Base-by-base conservation (phyloP, 192 early-diverging fungal genomes). In the Umbelopsis sp. region DNA sequence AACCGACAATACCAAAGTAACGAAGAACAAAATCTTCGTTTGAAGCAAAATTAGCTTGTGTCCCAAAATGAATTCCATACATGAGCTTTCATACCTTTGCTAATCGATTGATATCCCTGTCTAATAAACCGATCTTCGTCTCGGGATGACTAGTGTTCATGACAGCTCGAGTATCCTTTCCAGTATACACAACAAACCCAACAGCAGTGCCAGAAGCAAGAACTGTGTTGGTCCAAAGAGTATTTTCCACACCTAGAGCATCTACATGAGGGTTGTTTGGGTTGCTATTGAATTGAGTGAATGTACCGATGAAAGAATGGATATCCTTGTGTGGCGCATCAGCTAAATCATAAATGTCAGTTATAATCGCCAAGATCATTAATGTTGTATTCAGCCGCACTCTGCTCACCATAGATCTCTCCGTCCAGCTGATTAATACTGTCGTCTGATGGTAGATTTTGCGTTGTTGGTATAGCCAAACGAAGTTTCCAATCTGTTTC, bases 401-500 rank as follows among this genome's bases (percentile, higher is more conserved):
- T 21, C 37, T n/a, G 4, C 37, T 66, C 71, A 90, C 86, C 89
- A 77, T 96, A 96, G 1, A 97, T 87, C 15, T 86, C 84, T 6
- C 89, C 94, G 25, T 85, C 79, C 47, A 91, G 49, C 30, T 75
- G 71, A 52, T 92, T 79, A 41, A 98, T 76, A 1, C 83, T 78
- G 27, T 81, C 68, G 68, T 92, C 85, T 37, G 80, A 79, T 8
- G 82, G 69, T 16, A 94, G 80, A 61, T 89, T 90, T 74, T 98
- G 96, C 11, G 88, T 87, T 0, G 88, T 88, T 5, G 92, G 89
- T 25, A 96, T 90, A 0, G 97, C 97, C 22, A 96, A 76, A 49
- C 88, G 82, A 70, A 98, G 80, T 82, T 98, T 98, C 95, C 95
- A 97, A 75, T 98, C 95, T 0, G 97, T 98, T 73, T 98, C 97